A percentile compares a stretch with the other conserved stretches of the same genome.
Conservation (phyloP, 257 asterid genomes). For the Nicotiana knightiana region DNA sequence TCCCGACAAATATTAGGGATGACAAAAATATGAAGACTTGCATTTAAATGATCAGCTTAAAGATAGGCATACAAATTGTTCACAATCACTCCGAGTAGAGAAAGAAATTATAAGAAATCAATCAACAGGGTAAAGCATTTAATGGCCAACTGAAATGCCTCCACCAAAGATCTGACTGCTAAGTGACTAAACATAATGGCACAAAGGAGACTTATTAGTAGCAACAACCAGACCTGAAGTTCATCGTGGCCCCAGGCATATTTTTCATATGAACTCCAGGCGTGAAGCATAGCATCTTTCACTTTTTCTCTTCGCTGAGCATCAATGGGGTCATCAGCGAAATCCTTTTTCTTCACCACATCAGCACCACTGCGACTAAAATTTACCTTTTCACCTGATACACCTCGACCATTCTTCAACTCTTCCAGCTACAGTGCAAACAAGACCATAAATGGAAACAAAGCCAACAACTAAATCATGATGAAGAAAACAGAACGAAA, state of each 20-base stretch:
- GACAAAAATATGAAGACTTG: background rate
- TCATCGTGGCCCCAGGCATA: slow-evolving; percentile 99
- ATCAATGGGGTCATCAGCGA: slow-evolving; percentile 53
- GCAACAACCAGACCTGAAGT: slow-evolving; percentile 60
- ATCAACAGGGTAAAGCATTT: background rate
- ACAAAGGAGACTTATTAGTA: background rate
- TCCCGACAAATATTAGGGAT: background rate
- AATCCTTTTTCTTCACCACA: slow-evolving; percentile 22
- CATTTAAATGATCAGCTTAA: background rate
- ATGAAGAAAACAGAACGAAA: background rate
- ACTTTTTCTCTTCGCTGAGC: slow-evolving; percentile 66
- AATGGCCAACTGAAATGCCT: background rate
- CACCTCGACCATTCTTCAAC: slow-evolving; percentile 34
- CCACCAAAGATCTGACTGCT: background rate
- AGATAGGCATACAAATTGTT: background rate
- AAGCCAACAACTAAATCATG: background rate
- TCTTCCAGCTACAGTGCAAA: slow-evolving; percentile 59
- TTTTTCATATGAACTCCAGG: slow-evolving; percentile 95
- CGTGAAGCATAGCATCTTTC: slow-evolving; percentile 94
- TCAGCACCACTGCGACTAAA: slow-evolving; percentile 14
- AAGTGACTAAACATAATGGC: background rate
- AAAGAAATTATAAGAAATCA: background rate
- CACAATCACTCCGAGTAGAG: background rate
- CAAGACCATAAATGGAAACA: slow-evolving; percentile 3
- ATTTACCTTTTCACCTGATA: slow-evolving; percentile 24